Percentiles rank a stretch among this genome's conserved stretches.
These are phyloP conservation scores for Venturia carpophila DNA, from an alignment of 2,329 filamentous ascomycete genomes.

Conservation along the genomic window DNA sequence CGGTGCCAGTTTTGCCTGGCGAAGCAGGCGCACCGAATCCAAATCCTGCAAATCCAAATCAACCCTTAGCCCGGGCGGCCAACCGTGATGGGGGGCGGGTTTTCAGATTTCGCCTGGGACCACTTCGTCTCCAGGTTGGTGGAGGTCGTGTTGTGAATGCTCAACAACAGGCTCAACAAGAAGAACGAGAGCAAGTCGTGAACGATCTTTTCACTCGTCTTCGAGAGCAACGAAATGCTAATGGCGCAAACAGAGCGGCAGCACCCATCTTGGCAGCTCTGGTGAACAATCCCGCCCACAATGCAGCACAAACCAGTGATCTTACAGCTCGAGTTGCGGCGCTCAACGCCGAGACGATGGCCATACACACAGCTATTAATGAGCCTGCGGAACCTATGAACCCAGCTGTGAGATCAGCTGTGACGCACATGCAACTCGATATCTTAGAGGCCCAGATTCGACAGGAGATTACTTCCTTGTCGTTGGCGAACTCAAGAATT, in stretches of 20 bases:
- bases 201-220: conserved; percentile 7
- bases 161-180: neutral
- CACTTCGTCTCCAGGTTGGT: conserved; percentile 10
- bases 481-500: neutral
- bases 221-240: neutral
- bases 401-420: conserved; percentile 16
- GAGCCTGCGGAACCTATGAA: conserved; percentile 1
- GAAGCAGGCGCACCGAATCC: neutral
- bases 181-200: conserved; percentile 12
- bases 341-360: neutral
- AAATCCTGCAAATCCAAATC: conserved; percentile 9
- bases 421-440: conserved; percentile 11
- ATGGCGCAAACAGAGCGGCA: neutral
- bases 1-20: neutral
- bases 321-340: neutral
- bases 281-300: neutral
- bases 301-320: neutral
- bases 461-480: conserved; percentile 12
- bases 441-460: conserved; percentile 13
- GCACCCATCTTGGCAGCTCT: neutral
- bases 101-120: conserved; percentile 4
- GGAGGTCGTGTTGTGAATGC: conserved; percentile 10
- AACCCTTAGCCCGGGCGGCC: neutral
- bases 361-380: neutral
- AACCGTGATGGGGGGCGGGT: conserved; percentile 4